Conservation (phyloP, 1,284 basidiomycete genomes). For the Calocybe gambosa region DNA sequence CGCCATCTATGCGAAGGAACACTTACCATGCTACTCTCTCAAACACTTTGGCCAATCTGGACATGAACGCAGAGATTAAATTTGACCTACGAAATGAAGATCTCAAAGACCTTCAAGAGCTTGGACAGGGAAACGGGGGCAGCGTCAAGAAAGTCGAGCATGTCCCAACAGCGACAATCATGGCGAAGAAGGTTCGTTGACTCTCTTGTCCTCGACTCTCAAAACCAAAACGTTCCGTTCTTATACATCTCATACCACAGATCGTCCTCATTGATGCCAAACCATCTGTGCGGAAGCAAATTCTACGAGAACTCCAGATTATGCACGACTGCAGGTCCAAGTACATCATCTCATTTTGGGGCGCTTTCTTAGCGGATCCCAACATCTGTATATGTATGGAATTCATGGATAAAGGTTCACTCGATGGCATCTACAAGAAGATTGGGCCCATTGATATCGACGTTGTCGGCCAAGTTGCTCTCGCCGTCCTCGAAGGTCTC, state of each 20-base stretch:
- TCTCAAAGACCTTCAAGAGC: slow-evolving; percentile 79
- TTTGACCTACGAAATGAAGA: slow-evolving; percentile 78
- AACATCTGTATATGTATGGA: slow-evolving; percentile 99
- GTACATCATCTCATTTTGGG: slow-evolving; percentile 96
- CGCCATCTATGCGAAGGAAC: slow-evolving; percentile 30
- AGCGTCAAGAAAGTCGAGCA: slow-evolving; percentile 95
- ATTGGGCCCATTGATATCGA: slow-evolving; percentile 89
- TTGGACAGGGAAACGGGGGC: slow-evolving; percentile 95
- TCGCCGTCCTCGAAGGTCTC: slow-evolving; percentile 88
- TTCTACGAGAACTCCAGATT: slow-evolving; percentile 95
- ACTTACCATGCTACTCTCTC: slow-evolving; percentile 37
- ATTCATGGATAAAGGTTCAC: slow-evolving; percentile 88
- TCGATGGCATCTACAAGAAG: slow-evolving; percentile 93
- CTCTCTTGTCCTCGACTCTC: slow-evolving; percentile 84
- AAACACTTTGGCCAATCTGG: slow-evolving; percentile 70
- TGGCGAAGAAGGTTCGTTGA: slow-evolving; percentile 97
- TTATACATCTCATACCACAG: slow-evolving; percentile 34
- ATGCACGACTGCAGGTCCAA: slow-evolving; percentile 95
- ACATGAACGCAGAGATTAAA: slow-evolving; percentile 72
- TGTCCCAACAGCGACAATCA: slow-evolving; percentile 80
- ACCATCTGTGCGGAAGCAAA: slow-evolving; percentile 94
- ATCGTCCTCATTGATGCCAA: slow-evolving; percentile 98
- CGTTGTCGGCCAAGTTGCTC: slow-evolving; percentile 87
- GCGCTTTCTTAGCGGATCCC: slow-evolving; percentile 93
- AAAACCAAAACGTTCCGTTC: background rate